These are phyloP conservation scores for Tuber borchii DNA, from an alignment of 495 filamentous ascomycete species.

Conservation along the genomic window DNA sequence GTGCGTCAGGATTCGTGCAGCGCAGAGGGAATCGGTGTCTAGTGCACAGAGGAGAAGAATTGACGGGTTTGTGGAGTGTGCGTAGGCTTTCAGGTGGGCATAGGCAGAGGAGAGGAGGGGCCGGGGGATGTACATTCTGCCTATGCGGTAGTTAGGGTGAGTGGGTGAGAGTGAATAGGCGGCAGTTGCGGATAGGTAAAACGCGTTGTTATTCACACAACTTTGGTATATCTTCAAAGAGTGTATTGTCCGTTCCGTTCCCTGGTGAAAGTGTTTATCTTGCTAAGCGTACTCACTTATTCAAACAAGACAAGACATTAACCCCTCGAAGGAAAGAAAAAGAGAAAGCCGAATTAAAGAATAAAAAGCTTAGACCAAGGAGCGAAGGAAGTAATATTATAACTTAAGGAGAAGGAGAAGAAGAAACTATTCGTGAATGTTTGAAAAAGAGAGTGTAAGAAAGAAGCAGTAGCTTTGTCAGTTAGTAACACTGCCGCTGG, in stretches of 20 bases:
- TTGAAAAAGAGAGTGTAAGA: neutral
- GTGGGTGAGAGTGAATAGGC: neutral
- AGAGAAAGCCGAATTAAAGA: neutral
- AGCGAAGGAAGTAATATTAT: neutral
- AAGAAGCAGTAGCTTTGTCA: neutral
- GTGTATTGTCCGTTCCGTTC: neutral
- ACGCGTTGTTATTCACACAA: neutral
- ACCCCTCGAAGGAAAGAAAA: neutral
- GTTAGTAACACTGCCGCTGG: neutral
- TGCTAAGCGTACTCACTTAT: neutral
- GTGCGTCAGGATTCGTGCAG: conserved; percentile 83
- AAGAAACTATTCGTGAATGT: neutral
- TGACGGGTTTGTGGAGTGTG: conserved; percentile 76
- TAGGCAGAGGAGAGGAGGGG: conserved; percentile 83
- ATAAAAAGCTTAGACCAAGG: neutral
- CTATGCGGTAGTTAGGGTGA: neutral
- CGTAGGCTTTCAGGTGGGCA: conserved; percentile 69
- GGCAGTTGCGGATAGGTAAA: neutral
- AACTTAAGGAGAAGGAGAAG: neutral
- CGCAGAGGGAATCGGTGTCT: conserved; percentile 92
- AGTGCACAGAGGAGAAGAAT: conserved; percentile 90
- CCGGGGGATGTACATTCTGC: conserved; percentile 89
- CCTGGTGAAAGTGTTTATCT: neutral
- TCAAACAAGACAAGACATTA: neutral
- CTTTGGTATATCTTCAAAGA: neutral